Conservation (phyloP, 106 monocot species). For the Cymbidium sinense region DNA sequence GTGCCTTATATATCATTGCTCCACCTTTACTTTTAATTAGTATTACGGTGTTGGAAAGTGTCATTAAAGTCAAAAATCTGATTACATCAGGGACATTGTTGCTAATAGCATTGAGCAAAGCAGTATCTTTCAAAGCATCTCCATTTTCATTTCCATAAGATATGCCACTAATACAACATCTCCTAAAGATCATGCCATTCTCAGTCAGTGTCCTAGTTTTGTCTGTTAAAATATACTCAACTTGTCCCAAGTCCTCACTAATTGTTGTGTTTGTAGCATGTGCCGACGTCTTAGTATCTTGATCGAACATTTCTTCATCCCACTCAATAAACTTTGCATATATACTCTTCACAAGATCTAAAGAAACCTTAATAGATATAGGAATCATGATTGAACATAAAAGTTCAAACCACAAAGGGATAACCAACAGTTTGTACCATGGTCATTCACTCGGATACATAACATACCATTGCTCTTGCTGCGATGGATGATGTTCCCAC, state of each 20-base stretch:
- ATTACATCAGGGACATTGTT: constrained; percentile 58
- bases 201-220: constrained; percentile 98
- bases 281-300: constrained; percentile 56
- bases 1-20: constrained; percentile 69
- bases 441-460: constrained; percentile 74
- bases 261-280: constrained; percentile 94
- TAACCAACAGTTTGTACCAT: constrained; percentile 90
- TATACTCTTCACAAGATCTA: constrained; percentile 85
- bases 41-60: constrained; percentile 88
- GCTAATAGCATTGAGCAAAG: constrained; percentile 66
- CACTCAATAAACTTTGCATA: constrained; percentile 99
- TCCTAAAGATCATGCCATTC: constrained; percentile 88
- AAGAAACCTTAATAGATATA: constrained; percentile 95
- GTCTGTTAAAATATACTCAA: constrained; percentile 94
- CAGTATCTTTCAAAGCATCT: constrained; percentile 93
- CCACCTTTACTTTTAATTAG: constrained; percentile 63
- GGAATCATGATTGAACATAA: constrained; percentile 99
- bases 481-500: too few relatives aligned
- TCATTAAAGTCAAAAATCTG: constrained; percentile 84
- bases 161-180: constrained; percentile 76
- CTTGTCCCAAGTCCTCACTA: constrained; percentile 97
- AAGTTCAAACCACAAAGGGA: constrained; percentile 94
- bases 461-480: constrained; percentile 99
- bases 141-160: constrained; percentile 85
- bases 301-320: constrained; percentile 98